Percentiles rank a stretch among this genome's conserved stretches.
These are phyloP conservation scores for Yarrowia sp. DNA, from an alignment of 805 yeast species.

Conservation along the genomic window DNA sequence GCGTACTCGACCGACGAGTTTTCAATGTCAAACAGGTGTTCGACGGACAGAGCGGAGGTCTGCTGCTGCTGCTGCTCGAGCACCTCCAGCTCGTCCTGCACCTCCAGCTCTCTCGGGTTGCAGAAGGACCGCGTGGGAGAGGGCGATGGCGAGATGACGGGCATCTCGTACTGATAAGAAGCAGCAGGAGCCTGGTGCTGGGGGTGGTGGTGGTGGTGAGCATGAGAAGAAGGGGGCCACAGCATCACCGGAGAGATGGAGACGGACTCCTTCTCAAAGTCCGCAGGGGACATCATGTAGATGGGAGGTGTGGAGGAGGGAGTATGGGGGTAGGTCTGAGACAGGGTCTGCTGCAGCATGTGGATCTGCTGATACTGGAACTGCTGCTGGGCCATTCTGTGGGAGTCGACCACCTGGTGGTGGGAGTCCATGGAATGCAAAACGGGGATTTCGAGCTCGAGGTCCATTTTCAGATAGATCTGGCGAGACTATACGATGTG, in stretches of 20 bases:
- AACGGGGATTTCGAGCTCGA: conserved; percentile 33
- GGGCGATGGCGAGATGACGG: conserved; percentile 30
- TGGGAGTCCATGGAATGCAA: conserved; percentile 35
- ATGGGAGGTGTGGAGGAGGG: conserved; percentile 27
- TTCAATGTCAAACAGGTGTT: conserved; percentile 35
- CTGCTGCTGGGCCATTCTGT: conserved; percentile 37
- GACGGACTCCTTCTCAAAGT: conserved; percentile 19
- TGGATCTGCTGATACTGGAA: conserved; percentile 39
- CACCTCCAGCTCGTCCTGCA: conserved; percentile 31
- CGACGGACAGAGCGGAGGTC: conserved; percentile 27
- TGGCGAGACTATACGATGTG: not conserved
- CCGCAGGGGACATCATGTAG: conserved; percentile 26
- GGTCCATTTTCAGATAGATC: conserved; percentile 8
- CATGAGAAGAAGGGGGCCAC: conserved; percentile 28
- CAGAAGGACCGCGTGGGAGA: conserved; percentile 34
- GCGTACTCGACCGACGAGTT: conserved; percentile 24
- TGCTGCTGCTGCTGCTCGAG: not conserved
- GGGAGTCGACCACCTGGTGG: conserved; percentile 35
- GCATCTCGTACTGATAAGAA: conserved; percentile 21
- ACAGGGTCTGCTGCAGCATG: conserved; percentile 35
- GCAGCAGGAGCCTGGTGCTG: not conserved
- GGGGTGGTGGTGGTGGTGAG: not conserved
- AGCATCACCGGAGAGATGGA: conserved; percentile 36
- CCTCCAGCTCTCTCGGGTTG: conserved; percentile 37
- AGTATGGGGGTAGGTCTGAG: conserved; percentile 28